phyloP scores from a whole-genome alignment of 495 filamentous ascomycete genomes.

The Penicillium salamii region DNA sequence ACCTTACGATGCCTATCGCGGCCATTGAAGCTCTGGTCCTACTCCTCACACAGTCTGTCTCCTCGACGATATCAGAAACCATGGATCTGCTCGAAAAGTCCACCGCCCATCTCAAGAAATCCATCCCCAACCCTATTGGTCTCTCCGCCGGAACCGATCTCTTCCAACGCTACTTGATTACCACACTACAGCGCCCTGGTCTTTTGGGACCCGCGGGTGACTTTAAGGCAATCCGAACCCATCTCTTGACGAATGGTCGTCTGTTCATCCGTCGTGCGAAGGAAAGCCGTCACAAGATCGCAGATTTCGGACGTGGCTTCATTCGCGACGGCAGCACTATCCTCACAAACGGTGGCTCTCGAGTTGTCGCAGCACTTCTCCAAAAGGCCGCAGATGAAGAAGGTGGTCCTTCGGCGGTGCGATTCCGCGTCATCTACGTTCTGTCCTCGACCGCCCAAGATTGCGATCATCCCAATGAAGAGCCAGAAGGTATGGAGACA shows the following conservation, averaged over 20 bases:
- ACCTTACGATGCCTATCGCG: constrained; percentile 92
- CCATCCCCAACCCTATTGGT: constrained; percentile 80
- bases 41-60: constrained; percentile 69
- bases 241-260: constrained; percentile 77
- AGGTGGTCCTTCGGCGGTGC: constrained; percentile 52
- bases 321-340: constrained; percentile 74
- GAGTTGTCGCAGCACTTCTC: constrained; percentile 78
- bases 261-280: constrained; percentile 88
- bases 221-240: constrained; percentile 78
- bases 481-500: constrained; percentile 57
- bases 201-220: constrained; percentile 55
- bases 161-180: constrained; percentile 90
- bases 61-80: constrained; percentile 88
- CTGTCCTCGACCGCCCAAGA: constrained; percentile 37
- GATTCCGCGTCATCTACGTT: constrained; percentile 87
- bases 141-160: constrained; percentile 92
- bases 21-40: constrained; percentile 91
- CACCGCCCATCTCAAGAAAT: constrained; percentile 67
- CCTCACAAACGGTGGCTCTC: constrained; percentile 80
- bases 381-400: constrained; percentile 65
- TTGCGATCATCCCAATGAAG: constrained; percentile 31
- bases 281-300: constrained; percentile 77
- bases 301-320: constrained; percentile 69
- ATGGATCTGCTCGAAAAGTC: constrained; percentile 76
- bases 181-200: constrained; percentile 57